phyloP scores from a whole-genome alignment of 345 rosid species.

The Passiflora organensis region DNA sequence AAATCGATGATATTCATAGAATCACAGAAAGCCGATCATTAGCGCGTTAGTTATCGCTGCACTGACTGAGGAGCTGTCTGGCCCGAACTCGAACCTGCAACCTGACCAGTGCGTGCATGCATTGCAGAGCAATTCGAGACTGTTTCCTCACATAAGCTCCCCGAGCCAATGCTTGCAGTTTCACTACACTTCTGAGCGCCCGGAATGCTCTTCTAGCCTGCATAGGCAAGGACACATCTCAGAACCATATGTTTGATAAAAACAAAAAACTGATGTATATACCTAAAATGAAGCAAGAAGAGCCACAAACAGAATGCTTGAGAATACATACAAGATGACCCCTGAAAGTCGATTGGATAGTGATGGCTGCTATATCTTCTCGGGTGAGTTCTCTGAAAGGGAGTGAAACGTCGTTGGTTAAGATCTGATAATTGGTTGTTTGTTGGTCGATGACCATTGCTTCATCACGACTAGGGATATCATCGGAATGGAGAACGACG shows the following conservation, averaged over 20 bases:
- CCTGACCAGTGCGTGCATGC: constrained; percentile 72
- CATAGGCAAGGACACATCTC: neutral
- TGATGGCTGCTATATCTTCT: constrained; percentile 56
- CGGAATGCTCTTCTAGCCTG: constrained; percentile 72
- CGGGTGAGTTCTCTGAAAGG: constrained; percentile 7
- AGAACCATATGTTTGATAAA: no score
- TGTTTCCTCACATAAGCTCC: constrained; percentile 63
- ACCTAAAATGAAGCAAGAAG: no score
- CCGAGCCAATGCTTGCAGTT: constrained; percentile 71
- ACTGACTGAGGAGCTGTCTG: constrained; percentile 50
- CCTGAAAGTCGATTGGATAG: constrained; percentile 76
- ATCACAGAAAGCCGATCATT: no score
- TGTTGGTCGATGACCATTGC: neutral
- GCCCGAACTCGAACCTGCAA: constrained; percentile 75
- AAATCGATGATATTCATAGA: no score
- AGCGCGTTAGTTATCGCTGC: constrained; percentile 1
- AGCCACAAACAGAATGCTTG: neutral
- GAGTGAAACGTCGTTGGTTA: neutral
- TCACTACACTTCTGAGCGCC: constrained; percentile 78
- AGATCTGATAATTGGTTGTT: constrained; percentile 4
- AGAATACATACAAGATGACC: constrained; percentile 59
- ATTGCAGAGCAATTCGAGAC: constrained; percentile 56
- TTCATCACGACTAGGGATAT: constrained; percentile 14
- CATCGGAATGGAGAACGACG: constrained; percentile 15
- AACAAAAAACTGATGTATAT: no score